Conservation (phyloP, 2,329 filamentous ascomycete genomes). For the Cladorrhinum sp. region DNA sequence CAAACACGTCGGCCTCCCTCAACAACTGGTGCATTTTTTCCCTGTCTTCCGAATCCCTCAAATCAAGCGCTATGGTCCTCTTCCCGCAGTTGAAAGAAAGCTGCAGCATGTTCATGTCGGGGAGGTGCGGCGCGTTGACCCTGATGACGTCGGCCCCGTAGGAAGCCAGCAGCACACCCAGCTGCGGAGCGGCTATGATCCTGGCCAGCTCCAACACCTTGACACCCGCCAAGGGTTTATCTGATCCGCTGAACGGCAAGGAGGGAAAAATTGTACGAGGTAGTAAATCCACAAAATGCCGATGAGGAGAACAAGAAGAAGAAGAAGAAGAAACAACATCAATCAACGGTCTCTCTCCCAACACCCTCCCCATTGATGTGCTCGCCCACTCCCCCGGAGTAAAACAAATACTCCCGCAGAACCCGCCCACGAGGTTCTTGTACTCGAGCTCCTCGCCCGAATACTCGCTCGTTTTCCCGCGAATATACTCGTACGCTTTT, state of each 20-base stretch:
- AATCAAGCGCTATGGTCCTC: constrained; percentile 45
- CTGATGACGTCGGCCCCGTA: constrained; percentile 47
- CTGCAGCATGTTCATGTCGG: constrained; percentile 41
- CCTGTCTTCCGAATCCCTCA: constrained; percentile 37
- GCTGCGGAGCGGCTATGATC: constrained; percentile 46
- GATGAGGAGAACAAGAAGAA: no score
- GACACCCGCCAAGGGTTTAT: constrained; percentile 42
- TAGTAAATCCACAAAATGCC: no score
- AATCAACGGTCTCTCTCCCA: constrained; percentile 42
- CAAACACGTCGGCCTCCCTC: constrained; percentile 49
- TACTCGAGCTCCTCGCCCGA: constrained; percentile 41
- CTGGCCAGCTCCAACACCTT: constrained; percentile 50
- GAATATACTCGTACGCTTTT: constrained; percentile 34
- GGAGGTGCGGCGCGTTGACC: constrained; percentile 41
- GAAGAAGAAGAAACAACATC: constrained; percentile 37
- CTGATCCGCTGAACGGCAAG: constrained; percentile 28
- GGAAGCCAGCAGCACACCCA: constrained; percentile 42
- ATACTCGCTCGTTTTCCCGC: constrained; percentile 32
- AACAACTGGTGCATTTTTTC: constrained; percentile 41
- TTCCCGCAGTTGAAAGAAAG: constrained; percentile 46
- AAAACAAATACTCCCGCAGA: constrained; percentile 44
- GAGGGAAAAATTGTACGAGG: no score
- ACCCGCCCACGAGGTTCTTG: constrained; percentile 39
- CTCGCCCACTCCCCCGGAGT: constrained; percentile 42
- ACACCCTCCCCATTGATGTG: constrained; percentile 42